Percentiles rank a stretch among this genome's conserved stretches.
Conservation (phyloP, 2,329 filamentous ascomycete genomes). For the Aspergillaceae sp. region DNA sequence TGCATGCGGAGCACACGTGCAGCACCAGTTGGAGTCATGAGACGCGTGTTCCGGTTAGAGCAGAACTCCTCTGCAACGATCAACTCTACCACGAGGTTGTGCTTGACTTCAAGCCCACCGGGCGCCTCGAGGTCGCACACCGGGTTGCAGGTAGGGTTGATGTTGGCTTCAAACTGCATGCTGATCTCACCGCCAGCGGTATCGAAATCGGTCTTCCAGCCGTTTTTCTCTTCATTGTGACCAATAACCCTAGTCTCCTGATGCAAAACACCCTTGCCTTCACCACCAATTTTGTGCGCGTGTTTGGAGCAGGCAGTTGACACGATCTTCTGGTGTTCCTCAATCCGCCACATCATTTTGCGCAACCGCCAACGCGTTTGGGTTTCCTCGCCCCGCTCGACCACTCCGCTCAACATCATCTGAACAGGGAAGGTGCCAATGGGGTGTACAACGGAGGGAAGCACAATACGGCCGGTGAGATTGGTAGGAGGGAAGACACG, state of each 20-base stretch:
- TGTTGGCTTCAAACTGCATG: slow-evolving; percentile 63
- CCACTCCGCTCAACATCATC: slow-evolving; percentile 78
- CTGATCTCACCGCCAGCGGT: slow-evolving; percentile 65
- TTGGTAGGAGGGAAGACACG: slow-evolving; percentile 95
- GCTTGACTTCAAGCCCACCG: slow-evolving; percentile 68
- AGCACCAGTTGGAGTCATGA: slow-evolving; percentile 77
- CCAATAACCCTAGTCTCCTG: slow-evolving; percentile 70
- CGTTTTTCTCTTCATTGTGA: slow-evolving; percentile 69
- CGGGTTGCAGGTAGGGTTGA: slow-evolving; percentile 55
- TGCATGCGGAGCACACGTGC: slow-evolving; percentile 89
- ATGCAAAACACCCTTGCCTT: slow-evolving; percentile 63
- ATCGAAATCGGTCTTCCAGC: slow-evolving; percentile 79
- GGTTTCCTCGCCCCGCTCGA: slow-evolving; percentile 58
- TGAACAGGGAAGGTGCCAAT: slow-evolving; percentile 71
- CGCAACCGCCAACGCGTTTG: slow-evolving; percentile 82
- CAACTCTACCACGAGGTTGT: slow-evolving; percentile 84
- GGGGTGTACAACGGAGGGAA: slow-evolving; percentile 76
- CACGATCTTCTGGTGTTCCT: slow-evolving; percentile 73
- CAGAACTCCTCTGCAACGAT: slow-evolving; percentile 88
- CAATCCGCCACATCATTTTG: slow-evolving; percentile 86
- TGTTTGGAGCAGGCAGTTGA: slow-evolving; percentile 76
- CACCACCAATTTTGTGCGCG: slow-evolving; percentile 53
- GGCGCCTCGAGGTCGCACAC: slow-evolving; percentile 68
- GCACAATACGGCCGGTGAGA: slow-evolving; percentile 74
- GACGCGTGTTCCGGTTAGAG: slow-evolving; percentile 58